phyloP scores from a whole-genome alignment of 2,329 filamentous ascomycete genomes.

The Ustulina deusta region DNA sequence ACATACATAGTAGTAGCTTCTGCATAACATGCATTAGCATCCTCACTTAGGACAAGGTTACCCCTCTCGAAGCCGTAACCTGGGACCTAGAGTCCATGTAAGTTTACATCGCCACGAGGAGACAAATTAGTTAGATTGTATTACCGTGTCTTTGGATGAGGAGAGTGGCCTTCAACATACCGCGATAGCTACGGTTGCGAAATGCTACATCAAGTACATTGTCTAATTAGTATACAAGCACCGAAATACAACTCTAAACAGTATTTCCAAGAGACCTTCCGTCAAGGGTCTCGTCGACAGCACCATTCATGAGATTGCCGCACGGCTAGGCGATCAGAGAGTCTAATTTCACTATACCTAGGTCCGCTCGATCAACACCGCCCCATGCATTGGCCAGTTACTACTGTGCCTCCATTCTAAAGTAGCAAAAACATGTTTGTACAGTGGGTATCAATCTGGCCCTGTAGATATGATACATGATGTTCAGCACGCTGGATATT shows the following conservation, averaged over 20 bases:
- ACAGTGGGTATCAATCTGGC: conserved; percentile 29
- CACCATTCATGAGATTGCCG: conserved; percentile 16
- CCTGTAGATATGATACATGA: conserved; percentile 50
- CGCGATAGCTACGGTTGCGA: conserved; percentile 31
- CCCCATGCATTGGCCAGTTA: conserved; percentile 42
- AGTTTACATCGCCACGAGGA: not conserved
- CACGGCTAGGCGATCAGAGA: conserved; percentile 9
- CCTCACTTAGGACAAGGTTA: not conserved
- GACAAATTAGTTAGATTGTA: conserved; percentile 27
- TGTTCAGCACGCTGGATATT: conserved; percentile 44
- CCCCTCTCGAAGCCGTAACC: not conserved
- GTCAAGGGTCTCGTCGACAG: conserved; percentile 28
- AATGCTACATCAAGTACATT: conserved; percentile 40
- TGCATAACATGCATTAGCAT: conserved; percentile 32
- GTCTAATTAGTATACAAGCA: conserved; percentile 43
- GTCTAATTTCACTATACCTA: conserved; percentile 35
- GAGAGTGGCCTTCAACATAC: conserved; percentile 46
- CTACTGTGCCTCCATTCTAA: conserved; percentile 43
- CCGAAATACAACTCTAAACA: conserved; percentile 25
- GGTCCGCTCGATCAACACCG: conserved; percentile 44
- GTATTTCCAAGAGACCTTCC: conserved; percentile 19
- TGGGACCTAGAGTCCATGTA: not conserved
- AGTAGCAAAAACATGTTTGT: conserved; percentile 27
- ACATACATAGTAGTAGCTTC: not conserved
- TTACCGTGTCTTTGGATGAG: conserved; percentile 43